Percentiles rank a stretch among this genome's conserved stretches.
These are phyloP conservation scores for Juncus inflexus DNA, from an alignment of 176 grass and related monocot species.

Conservation along the genomic window DNA sequence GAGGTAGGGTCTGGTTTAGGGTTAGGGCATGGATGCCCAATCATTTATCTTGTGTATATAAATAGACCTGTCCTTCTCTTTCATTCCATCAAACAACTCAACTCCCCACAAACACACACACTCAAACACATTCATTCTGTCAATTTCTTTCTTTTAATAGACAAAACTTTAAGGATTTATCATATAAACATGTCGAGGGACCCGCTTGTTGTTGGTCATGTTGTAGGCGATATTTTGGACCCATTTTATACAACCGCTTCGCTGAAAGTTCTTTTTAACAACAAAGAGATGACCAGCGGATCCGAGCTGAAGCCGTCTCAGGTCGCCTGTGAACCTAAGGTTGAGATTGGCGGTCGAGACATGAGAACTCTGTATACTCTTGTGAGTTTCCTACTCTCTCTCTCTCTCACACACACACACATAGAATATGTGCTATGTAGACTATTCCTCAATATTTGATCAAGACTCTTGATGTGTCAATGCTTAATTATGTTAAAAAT, in stretches of 20 bases:
- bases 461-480: no score
- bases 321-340: constrained; percentile 52
- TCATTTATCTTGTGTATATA: constrained; percentile 18
- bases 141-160: constrained; percentile 27
- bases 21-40: constrained; percentile 18
- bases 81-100: constrained; percentile 25
- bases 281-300: constrained; percentile 66
- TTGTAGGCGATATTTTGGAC: constrained; percentile 83
- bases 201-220: constrained; percentile 65
- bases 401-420: constrained; percentile 21
- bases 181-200: constrained; percentile 67
- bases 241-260: constrained; percentile 45
- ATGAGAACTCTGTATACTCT: constrained; percentile 88
- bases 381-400: constrained; percentile 34
- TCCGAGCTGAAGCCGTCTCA: constrained; percentile 87
- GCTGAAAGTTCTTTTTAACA: constrained; percentile 64
- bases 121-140: background rate
- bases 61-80: constrained; percentile 23
- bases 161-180: constrained; percentile 4
- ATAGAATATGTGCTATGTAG: no score
- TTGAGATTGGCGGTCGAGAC: constrained; percentile 56
- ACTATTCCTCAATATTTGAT: no score
- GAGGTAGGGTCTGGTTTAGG: no score
- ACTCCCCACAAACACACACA: background rate
- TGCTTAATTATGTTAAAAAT: no score